phyloP scores from a whole-genome alignment of 164 flowering plant species.

The Piper betle region DNA sequence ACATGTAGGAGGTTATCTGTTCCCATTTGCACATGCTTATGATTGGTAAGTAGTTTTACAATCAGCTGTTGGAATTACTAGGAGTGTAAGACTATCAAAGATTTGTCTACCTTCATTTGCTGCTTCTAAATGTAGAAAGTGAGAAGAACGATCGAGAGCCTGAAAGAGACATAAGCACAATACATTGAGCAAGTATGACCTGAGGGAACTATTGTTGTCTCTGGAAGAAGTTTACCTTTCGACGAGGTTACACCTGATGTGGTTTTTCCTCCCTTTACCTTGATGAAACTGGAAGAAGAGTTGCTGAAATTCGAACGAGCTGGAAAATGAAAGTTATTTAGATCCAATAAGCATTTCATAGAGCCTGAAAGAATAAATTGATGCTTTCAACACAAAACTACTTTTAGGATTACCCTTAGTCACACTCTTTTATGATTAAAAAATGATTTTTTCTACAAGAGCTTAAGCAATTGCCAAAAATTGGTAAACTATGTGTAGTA shows the following conservation, averaged over 20 bases:
- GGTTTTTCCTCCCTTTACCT: conserved; percentile 32
- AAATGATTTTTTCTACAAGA: too few relatives aligned
- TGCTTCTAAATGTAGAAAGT: conserved; percentile 80
- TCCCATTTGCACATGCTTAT: neutral
- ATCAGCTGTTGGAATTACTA: neutral
- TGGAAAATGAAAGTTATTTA: conserved; percentile 12
- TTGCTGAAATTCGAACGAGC: conserved; percentile 35
- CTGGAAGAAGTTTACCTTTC: conserved; percentile 32
- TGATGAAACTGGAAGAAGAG: conserved; percentile 19
- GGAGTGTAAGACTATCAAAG: conserved; percentile 8
- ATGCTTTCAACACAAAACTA: too few relatives aligned
- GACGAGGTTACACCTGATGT: conserved; percentile 33
- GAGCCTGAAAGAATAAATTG: too few relatives aligned
- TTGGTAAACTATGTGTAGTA: too few relatives aligned
- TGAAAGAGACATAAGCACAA: conserved; percentile 20
- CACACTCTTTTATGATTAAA: too few relatives aligned
- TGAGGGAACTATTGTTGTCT: neutral
- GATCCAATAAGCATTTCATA: too few relatives aligned
- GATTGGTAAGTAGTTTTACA: neutral
- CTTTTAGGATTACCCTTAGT: too few relatives aligned
- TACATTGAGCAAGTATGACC: neutral
- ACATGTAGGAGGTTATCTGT: neutral
- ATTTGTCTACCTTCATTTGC: conserved; percentile 44
- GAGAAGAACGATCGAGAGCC: conserved; percentile 82
- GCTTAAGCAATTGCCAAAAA: too few relatives aligned